Conservation (phyloP, 495 filamentous ascomycete genomes). For the Chaetomium fimeti region DNA sequence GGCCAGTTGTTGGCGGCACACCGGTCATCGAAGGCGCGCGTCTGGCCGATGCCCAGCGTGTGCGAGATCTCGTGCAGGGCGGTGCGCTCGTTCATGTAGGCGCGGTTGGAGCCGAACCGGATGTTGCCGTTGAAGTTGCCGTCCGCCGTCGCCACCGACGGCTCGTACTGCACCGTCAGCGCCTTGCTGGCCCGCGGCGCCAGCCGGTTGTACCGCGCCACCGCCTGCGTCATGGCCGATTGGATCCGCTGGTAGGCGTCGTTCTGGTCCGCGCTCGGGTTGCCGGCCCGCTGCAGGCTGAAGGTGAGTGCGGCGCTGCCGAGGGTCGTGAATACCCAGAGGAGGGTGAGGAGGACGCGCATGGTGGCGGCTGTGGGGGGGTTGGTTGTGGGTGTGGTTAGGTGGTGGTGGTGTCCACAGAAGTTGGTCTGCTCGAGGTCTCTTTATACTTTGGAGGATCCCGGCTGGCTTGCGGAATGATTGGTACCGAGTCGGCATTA, state of each 20-base stretch:
- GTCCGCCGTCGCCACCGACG: conserved; percentile 44
- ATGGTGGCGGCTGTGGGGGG: conserved; percentile 23
- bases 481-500: not conserved
- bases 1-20: conserved; percentile 44
- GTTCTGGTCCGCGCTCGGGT: conserved; percentile 40
- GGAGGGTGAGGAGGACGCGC: conserved; percentile 35
- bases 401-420: not conserved
- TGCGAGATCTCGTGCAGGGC: conserved; percentile 49
- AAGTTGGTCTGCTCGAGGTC: not conserved
- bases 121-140: conserved; percentile 47
- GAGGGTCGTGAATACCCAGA: conserved; percentile 28
- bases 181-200: conserved; percentile 35
- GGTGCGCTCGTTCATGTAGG: conserved; percentile 49
- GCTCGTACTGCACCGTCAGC: conserved; percentile 40
- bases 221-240: conserved; percentile 38
- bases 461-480: not conserved
- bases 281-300: conserved; percentile 32
- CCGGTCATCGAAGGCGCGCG: conserved; percentile 37
- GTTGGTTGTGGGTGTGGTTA: not conserved
- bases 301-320: conserved; percentile 37
- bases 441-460: not conserved
- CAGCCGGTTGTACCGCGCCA: conserved; percentile 39
- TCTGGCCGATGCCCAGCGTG: conserved; percentile 46
- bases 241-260: conserved; percentile 44
- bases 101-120: conserved; percentile 43